Evolutionary conservation across 495 filamentous ascomycete species (phyloP).

Genomic region (Neurospora terricola): DNA sequence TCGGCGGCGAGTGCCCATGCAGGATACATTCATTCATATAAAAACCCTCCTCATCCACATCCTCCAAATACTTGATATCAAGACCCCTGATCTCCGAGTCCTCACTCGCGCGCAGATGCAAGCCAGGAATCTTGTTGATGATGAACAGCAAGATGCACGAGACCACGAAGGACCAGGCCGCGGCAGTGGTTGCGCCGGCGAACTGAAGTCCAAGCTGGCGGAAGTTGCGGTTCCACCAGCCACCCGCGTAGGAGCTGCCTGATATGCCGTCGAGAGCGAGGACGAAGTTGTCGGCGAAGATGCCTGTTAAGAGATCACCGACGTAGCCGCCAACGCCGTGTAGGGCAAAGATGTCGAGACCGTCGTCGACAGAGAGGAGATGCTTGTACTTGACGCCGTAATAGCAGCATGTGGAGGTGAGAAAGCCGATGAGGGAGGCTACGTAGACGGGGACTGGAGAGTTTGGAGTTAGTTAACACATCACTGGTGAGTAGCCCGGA

Average conservation of each 20-base stretch:
- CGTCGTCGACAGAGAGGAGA: constrained; percentile 63
- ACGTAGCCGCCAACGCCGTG: constrained; percentile 69
- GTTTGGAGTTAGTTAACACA: constrained; percentile 12
- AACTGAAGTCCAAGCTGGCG: constrained; percentile 70
- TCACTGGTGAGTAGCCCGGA: neutral
- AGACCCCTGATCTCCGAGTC: constrained; percentile 69
- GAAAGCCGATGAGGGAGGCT: constrained; percentile 68
- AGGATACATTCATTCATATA: neutral
- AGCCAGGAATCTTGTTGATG: constrained; percentile 65
- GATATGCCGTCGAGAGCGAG: constrained; percentile 63
- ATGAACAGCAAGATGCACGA: constrained; percentile 69
- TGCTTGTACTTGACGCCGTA: constrained; percentile 85
- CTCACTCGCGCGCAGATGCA: constrained; percentile 60
- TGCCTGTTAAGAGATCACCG: constrained; percentile 64
- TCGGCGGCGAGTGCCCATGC: neutral
- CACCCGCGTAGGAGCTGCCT: constrained; percentile 47
- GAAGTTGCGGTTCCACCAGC: constrained; percentile 40
- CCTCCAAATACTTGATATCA: constrained; percentile 47
- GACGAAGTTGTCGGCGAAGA: constrained; percentile 54
- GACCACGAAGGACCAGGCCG: constrained; percentile 69
- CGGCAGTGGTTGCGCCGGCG: constrained; percentile 62
- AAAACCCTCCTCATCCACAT: constrained; percentile 8
- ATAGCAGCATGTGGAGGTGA: constrained; percentile 74
- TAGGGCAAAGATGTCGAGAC: constrained; percentile 72
- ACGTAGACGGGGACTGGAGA: constrained; percentile 67